Evolutionary conservation across 2,329 filamentous ascomycete species (phyloP).

Genomic region (Colletotrichum neosansevieriae): DNA sequence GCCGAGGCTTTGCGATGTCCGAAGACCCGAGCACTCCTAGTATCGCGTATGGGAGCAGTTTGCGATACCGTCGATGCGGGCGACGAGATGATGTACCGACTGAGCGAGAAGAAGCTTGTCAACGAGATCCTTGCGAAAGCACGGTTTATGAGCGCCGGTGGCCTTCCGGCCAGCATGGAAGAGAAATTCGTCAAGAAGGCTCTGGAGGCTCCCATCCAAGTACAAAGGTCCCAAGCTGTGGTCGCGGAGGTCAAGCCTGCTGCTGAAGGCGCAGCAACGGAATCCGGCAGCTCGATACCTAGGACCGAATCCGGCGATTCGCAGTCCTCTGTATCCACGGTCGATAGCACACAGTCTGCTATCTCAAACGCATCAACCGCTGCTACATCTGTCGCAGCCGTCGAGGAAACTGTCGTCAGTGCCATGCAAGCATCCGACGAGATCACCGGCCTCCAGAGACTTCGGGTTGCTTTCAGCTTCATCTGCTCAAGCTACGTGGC

Average conservation of each 20-base stretch:
- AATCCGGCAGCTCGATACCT: conserved; percentile 46
- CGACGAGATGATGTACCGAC: conserved; percentile 86
- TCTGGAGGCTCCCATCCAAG: conserved; percentile 81
- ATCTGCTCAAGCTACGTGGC: conserved; percentile 73
- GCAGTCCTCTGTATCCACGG: conserved; percentile 55
- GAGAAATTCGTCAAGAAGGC: conserved; percentile 83
- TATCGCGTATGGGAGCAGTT: conserved; percentile 74
- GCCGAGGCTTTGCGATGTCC: conserved; percentile 65
- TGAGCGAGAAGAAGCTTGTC: conserved; percentile 79
- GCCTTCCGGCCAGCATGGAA: conserved; percentile 84
- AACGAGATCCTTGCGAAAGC: conserved; percentile 78
- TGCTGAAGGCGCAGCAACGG: conserved; percentile 33
- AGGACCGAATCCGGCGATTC: conserved; percentile 53
- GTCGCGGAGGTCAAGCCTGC: conserved; percentile 15
- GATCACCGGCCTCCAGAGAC: conserved; percentile 70
- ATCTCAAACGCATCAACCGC: conserved; percentile 58
- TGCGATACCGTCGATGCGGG: conserved; percentile 88
- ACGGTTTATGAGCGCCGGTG: conserved; percentile 70
- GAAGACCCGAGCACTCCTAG: conserved; percentile 64
- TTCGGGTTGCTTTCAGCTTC: conserved; percentile 74
- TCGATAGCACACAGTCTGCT: conserved; percentile 50
- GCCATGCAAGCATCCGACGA: conserved; percentile 61
- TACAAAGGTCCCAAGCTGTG: conserved; percentile 69
- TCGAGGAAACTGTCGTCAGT: conserved; percentile 51
- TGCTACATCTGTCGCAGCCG: conserved; percentile 57